Evolutionary conservation across 2,329 filamentous ascomycete species (phyloP).

Genomic region (Byssoonygena ceratinophila): DNA sequence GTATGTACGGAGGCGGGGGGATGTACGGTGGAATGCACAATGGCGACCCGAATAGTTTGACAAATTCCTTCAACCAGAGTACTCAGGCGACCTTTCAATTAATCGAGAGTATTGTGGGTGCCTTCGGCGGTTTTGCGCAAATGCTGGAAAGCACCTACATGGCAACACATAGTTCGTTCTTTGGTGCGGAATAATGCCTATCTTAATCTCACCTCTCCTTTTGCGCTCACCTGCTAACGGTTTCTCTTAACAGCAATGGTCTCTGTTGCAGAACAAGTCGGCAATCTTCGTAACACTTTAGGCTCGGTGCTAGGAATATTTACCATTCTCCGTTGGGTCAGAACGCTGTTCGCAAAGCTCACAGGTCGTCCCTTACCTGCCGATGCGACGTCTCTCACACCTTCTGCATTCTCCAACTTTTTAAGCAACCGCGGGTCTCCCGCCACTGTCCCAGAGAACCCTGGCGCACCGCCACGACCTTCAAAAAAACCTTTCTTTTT

Average conservation of each 20-base stretch:
- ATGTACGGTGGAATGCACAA: slow-evolving; percentile 34
- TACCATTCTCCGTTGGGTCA: slow-evolving; percentile 87
- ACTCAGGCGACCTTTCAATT: slow-evolving; percentile 97
- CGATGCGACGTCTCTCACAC: slow-evolving; percentile 75
- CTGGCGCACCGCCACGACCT: slow-evolving; percentile 56
- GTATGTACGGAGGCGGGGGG: slow-evolving; percentile 38
- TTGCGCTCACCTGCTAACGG: slow-evolving; percentile 9
- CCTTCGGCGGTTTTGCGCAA: slow-evolving; percentile 94
- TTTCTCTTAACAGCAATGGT: slow-evolving; percentile 68
- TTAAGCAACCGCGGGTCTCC: slow-evolving; percentile 51
- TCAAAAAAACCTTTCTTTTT: slow-evolving; percentile 94
- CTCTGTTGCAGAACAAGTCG: slow-evolving; percentile 93
- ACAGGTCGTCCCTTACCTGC: slow-evolving; percentile 84
- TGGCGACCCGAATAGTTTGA: slow-evolving; percentile 71
- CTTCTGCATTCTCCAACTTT: slow-evolving; percentile 82
- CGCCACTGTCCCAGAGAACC: slow-evolving; percentile 52
- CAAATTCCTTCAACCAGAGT: slow-evolving; percentile 88
- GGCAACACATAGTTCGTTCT: slow-evolving; percentile 98
- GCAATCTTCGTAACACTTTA: slow-evolving; percentile 81
- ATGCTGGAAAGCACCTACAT: slow-evolving; percentile 99
- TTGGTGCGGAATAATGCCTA: slow-evolving; percentile 55
- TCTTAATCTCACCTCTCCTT: neutral
- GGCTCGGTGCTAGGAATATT: slow-evolving; percentile 93
- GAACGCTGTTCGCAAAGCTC: slow-evolving; percentile 80
- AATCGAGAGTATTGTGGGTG: slow-evolving; percentile 91